These are phyloP conservation scores for Phialemonium atrogriseum DNA, from an alignment of 2,329 filamentous ascomycete species.

Conservation along the genomic window DNA sequence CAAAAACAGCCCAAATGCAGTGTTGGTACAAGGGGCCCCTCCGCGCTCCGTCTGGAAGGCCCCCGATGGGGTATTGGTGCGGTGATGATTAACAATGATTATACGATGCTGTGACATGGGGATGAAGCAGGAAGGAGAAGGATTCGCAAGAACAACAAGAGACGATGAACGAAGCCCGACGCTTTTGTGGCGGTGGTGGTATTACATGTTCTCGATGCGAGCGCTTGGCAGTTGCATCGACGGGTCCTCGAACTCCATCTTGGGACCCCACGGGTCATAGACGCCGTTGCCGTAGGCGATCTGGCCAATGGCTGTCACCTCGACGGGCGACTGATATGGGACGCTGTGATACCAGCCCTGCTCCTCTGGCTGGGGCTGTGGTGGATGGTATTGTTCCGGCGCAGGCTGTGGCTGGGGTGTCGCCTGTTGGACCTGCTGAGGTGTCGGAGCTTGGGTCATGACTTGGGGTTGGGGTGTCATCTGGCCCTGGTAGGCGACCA, in stretches of 20 bases:
- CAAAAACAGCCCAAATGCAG: too few species aligned
- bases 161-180: constrained; percentile 5
- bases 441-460: constrained; percentile 21
- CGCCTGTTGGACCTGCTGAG: constrained; percentile 23
- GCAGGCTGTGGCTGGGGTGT: constrained; percentile 24
- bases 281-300: constrained; percentile 40
- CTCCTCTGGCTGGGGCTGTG: constrained; percentile 31
- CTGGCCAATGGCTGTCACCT: constrained; percentile 45
- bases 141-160: constrained; percentile 2
- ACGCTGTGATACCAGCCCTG: constrained; percentile 44
- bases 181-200: neutral
- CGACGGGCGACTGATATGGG: constrained; percentile 49
- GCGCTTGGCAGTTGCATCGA: constrained; percentile 52
- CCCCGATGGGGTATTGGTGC: too few species aligned
- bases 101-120: constrained; percentile 4
- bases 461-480: constrained; percentile 36
- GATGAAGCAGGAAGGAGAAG: constrained; percentile 1
- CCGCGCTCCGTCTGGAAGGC: too few species aligned
- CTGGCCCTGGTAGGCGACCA: constrained; percentile 22
- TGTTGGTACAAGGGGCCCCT: too few species aligned
- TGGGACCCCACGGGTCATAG: constrained; percentile 45
- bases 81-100: too few species aligned
- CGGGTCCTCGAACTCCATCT: constrained; percentile 50
- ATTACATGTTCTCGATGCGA: constrained; percentile 47
- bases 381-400: constrained; percentile 26